A percentile compares a stretch with the other conserved stretches of the same genome.
phyloP scores from a whole-genome alignment of 768 basidiomycete species.

The Grammothele lineata region DNA sequence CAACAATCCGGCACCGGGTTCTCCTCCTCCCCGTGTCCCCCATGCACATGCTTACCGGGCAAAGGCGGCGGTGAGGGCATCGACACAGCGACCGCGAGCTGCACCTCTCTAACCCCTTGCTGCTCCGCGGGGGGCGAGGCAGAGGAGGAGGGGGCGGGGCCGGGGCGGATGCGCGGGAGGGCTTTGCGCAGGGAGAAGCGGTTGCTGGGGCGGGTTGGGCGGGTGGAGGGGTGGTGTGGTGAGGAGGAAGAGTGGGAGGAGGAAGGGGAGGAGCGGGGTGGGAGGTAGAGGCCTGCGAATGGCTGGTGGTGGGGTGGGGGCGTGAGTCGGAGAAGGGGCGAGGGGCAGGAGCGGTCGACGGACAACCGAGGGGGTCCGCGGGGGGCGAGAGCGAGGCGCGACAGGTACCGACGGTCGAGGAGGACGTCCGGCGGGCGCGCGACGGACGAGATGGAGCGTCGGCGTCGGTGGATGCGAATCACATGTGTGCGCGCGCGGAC shows the following conservation, averaged over 20 bases:
- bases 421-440: too few relatives aligned
- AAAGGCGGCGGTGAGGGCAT: constrained; percentile 9
- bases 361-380: too few relatives aligned
- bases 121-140: not conserved
- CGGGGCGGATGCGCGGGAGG: not conserved
- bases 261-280: too few relatives aligned
- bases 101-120: constrained; percentile 3
- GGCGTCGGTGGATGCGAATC: too few relatives aligned
- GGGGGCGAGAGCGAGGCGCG: too few relatives aligned
- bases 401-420: too few relatives aligned
- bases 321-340: too few relatives aligned
- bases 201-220: not conserved
- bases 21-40: not conserved
- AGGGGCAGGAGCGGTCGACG: not conserved
- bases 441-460: too few relatives aligned
- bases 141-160: not conserved
- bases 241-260: too few relatives aligned
- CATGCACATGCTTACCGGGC: not conserved
- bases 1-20: constrained; percentile 12
- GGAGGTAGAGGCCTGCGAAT: constrained; percentile 8
- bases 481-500: too few relatives aligned
- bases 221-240: not conserved
- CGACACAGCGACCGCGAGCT: constrained; percentile 11
- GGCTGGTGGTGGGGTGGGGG: constrained; percentile 1
- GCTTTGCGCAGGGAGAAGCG: not conserved